Percentiles rank a stretch among this genome's conserved stretches.
phyloP scores from a whole-genome alignment of 805 yeast genomes.

The Schwanniomyces yamadae region DNA sequence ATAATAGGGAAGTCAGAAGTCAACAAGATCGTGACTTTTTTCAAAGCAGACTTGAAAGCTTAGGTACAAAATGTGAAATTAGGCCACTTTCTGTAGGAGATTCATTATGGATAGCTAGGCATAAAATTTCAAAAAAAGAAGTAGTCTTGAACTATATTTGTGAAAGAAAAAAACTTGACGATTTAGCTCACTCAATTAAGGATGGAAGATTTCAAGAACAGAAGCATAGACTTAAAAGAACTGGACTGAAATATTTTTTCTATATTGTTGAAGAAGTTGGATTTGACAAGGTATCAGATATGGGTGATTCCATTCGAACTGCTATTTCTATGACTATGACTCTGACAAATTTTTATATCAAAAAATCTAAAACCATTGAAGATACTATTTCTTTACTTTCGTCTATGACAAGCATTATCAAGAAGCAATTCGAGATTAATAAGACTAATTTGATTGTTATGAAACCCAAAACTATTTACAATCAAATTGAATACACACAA shows the following conservation, averaged over 20 bases:
- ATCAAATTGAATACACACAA: slow-evolving; percentile 50
- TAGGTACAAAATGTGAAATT: slow-evolving; percentile 52
- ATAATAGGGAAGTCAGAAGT: slow-evolving; percentile 79
- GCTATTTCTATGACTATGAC: slow-evolving; percentile 70
- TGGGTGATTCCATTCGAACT: slow-evolving; percentile 70
- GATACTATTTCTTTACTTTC: slow-evolving; percentile 66
- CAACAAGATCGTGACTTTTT: slow-evolving; percentile 70
- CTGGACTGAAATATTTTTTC: slow-evolving; percentile 65
- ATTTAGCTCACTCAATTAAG: slow-evolving; percentile 72
- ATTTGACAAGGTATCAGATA: slow-evolving; percentile 33
- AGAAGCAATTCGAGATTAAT: slow-evolving; percentile 27
- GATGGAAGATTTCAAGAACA: slow-evolving; percentile 93
- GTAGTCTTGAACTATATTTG: slow-evolving; percentile 79
- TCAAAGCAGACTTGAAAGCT: slow-evolving; percentile 46
- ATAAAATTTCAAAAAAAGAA: slow-evolving; percentile 54
- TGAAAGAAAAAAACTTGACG: slow-evolving; percentile 88
- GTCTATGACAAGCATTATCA: slow-evolving; percentile 47
- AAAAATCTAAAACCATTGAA: slow-evolving; percentile 67
- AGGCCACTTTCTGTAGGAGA: slow-evolving; percentile 79
- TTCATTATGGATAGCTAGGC: slow-evolving; percentile 81
- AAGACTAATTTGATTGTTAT: slow-evolving; percentile 42
- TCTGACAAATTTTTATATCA: slow-evolving; percentile 62
- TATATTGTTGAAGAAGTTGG: slow-evolving; percentile 80
- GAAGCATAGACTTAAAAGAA: slow-evolving; percentile 66
- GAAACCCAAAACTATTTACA: slow-evolving; percentile 48